Evolutionary conservation across 768 basidiomycete genomes (phyloP), one percentile per base, ranked within the genome.

Genomic region (Termitomyces sp.): DNA sequence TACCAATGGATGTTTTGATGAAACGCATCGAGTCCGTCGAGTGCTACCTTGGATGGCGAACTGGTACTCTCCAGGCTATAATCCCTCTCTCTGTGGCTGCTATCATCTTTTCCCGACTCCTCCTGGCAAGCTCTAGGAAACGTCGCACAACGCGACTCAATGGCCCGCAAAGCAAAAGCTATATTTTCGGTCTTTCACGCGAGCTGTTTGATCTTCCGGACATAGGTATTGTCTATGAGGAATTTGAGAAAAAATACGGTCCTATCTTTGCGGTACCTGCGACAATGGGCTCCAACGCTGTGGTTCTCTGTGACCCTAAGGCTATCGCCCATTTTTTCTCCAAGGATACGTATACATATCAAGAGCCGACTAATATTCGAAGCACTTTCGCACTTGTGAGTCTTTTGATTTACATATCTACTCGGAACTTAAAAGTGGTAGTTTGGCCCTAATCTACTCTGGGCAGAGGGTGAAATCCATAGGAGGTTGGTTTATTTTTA

Each of bases 401-500:
- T 32, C 9, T 32, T 22, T 9, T 0, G 22, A 6, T 33, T 33
- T 12, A 6, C 13, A 22, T 6, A 33, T 33, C 32, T 33, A 49
- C 7, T 13, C 6, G 22, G n/a, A 45, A 0, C 40, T 40, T 16
- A 53, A 32, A 6, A 5, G 30, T 51, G 18, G 14, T 26, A 66
- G 63, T 59, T 74, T 14, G 79, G 78, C 8, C 67, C 63, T 33
- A 71, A 73, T 6, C 60, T 80, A 20, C 58, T 80, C 16, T 71
- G 71, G 62, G 70, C 74, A 12, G 73, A 73, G 52, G 78, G 76
- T 16, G 79, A 81, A 26, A 67, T 50, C 43, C 80, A 81, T 64
- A 74, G 69, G 51, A 70, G 74, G 80, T 49, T 20, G 32, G 48
- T 18, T 49, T 22, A 33, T 49, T 13, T 13, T 49, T 6, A 6